Evolutionary conservation across 805 yeast species (phyloP), one percentile per base, ranked within the genome.

Genomic region (Schizosaccharomyces osmophilus): DNA sequence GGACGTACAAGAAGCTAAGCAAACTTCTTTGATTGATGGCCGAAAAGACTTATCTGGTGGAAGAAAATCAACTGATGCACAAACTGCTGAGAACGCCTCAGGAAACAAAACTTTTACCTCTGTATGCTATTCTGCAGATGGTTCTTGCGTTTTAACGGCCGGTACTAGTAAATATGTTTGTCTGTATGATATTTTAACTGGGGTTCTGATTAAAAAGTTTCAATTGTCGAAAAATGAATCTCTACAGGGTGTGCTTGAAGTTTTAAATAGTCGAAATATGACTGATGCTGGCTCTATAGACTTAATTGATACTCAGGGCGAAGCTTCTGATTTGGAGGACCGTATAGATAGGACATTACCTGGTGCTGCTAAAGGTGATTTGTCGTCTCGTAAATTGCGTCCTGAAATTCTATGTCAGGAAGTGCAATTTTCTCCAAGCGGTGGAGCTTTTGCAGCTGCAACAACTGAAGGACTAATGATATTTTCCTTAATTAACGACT

Each of bases 101-200:
- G 78, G 97, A 66, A 83, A 95, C 9, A 87, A 85, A 71, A 81
- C 79, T 71, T 89, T 93, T 73, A 82, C 87, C 1, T 80, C 90
- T 0, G 78, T 93, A 36, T 77, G 82, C 63, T 93, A 86, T 73
- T 84, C 94, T 65, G 84, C 88, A 67, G 98, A 93, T 73, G 98
- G 98, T 0, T 74, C 80, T 62, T 81, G 86, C 32, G 75, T 93
- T 48, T 81, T 89, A 59, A 97, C 96, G 11, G 98, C 89, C 39
- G 98, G 98, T 64, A 86, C 86, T 72, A 85, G 89, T 69, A 87
- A 87, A 68, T 84, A 88, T 59, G 83, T 93, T 51, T 90, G 97
- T 71, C 75, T 93, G 63, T 93, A 93, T 72, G 97, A 93, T 71
- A 78, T 90, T 43, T 80, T 83, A 29, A 88, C 88, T 69, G 94